Conservation (phyloP, 257 asterid species). For the Salvia rosmarinus region DNA sequence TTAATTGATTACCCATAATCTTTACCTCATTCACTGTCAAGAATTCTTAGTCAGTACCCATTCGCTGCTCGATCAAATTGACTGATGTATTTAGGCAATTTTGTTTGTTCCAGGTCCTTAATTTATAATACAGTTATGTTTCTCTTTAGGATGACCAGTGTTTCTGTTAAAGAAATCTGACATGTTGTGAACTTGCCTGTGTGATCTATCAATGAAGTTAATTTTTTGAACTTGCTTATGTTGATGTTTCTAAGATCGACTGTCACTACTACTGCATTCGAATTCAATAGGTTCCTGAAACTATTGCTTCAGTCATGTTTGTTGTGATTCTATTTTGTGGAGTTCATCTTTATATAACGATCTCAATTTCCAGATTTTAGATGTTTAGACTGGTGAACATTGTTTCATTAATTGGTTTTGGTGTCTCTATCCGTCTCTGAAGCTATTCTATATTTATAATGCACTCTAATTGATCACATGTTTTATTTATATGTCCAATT, state of each 20-base stretch:
- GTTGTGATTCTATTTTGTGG: neutral
- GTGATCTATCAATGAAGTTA: no score
- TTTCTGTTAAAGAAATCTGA: neutral
- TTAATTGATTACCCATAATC: no score
- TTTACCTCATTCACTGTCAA: no score
- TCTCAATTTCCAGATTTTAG: neutral
- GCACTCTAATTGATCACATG: neutral
- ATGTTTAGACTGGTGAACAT: conserved; percentile 8
- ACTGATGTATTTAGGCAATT: no score
- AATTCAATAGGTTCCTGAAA: conserved; percentile 4
- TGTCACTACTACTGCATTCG: no score
- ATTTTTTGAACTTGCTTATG: neutral
- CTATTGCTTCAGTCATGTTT: conserved; percentile 8
- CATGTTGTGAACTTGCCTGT: neutral
- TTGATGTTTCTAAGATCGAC: neutral
- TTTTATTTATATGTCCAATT: neutral
- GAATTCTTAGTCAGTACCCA: no score
- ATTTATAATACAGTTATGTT: neutral
- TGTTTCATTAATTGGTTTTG: neutral
- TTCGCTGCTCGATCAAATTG: no score
- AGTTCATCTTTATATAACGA: neutral
- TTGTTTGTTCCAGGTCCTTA: no score
- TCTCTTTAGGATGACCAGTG: neutral
- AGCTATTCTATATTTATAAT: neutral
- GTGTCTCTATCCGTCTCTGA: neutral